A percentile compares a stretch with the other conserved stretches of the same genome.
Evolutionary conservation across 768 basidiomycete species (phyloP).

Genomic region (Tulasnella sp.): DNA sequence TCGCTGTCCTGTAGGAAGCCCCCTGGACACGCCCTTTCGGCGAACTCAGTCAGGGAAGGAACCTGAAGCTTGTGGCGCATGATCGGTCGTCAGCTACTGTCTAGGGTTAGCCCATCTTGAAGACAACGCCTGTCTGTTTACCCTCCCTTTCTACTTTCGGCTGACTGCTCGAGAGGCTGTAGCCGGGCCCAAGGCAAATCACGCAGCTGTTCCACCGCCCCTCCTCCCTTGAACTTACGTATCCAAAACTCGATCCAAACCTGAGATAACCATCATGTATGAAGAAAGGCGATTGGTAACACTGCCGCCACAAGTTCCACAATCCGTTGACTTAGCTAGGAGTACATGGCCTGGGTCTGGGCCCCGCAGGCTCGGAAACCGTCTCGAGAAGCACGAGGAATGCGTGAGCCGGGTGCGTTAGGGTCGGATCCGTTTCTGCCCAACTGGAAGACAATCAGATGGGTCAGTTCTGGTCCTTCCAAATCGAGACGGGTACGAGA

Average conservation of each 20-base stretch:
- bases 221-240: too few species aligned
- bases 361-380: too few species aligned
- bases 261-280: too few species aligned
- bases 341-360: too few species aligned
- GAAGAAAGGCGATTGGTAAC: too few species aligned
- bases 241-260: too few species aligned
- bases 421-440: neutral
- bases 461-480: neutral
- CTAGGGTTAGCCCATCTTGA: neutral
- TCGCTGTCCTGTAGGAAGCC: neutral
- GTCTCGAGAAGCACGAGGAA: too few species aligned
- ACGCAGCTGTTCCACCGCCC: too few species aligned
- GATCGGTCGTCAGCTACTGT: neutral
- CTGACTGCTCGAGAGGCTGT: too few species aligned
- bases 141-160: neutral
- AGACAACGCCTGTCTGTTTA: neutral
- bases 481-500: neutral
- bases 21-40: neutral
- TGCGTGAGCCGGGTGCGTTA: neutral
- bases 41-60: conserved; percentile 3
- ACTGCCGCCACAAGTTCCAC: too few species aligned
- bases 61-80: neutral
- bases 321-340: too few species aligned
- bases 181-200: too few species aligned
- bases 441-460: neutral